phyloP scores from a whole-genome alignment of 306 rosid genomes.

The Cicer judaicum region DNA sequence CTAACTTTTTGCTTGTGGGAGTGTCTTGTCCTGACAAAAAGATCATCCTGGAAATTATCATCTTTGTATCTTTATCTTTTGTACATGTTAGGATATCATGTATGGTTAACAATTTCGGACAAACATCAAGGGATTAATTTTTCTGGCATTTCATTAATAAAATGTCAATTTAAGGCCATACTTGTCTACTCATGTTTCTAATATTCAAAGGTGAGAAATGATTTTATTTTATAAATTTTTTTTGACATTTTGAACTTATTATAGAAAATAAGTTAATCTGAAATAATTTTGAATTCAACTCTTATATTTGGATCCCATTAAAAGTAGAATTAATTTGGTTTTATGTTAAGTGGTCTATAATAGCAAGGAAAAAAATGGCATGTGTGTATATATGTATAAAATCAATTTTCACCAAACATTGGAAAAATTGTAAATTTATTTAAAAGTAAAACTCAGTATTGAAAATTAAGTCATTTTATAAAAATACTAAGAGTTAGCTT shows the following conservation, averaged over 20 bases:
- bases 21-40: constrained; percentile 32
- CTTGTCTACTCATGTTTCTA: constrained; percentile 3
- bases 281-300: background rate
- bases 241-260: background rate
- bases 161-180: constrained; percentile 30
- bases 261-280: background rate
- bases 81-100: constrained; percentile 53
- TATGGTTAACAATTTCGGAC: constrained; percentile 52
- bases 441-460: too few relatives aligned
- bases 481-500: too few relatives aligned
- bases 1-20: constrained; percentile 41
- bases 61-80: constrained; percentile 39
- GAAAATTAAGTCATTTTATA: too few relatives aligned
- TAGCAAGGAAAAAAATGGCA: background rate
- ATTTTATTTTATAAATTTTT: background rate
- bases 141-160: constrained; percentile 35
- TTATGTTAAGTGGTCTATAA: background rate
- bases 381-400: background rate
- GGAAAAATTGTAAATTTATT: too few relatives aligned
- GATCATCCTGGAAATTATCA: constrained; percentile 43
- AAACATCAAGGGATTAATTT: constrained; percentile 40
- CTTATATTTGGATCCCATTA: background rate
- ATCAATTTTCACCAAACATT: background rate
- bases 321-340: background rate
- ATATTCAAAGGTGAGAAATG: background rate